Evolutionary conservation across 1,284 basidiomycete species (phyloP), one percentile per base, ranked within the genome.

Genomic region (Tilletiopsis washingtonensis): DNA sequence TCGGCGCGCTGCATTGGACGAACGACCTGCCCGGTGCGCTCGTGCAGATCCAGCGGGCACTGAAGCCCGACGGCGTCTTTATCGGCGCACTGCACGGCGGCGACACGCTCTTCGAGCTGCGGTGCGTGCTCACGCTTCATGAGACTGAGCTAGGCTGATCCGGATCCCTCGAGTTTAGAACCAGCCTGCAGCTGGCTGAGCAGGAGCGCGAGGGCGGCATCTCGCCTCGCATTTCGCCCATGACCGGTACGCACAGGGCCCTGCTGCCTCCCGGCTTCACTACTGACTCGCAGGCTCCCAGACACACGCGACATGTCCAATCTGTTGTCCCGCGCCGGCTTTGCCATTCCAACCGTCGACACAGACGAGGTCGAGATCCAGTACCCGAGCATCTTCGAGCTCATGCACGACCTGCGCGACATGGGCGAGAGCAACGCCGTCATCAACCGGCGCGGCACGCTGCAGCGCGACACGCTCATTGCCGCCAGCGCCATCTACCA

Each of bases 341-440:
- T 98, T 74, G 88, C 86, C 0, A 78, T 96, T 11, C 82, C 96
- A 5, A 97, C 94, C 0, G 88, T 98, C 25, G 94, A 99, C 67
- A 83, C 87, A 39, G 94, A 99, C 70, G 94, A 98, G 76, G 79
- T 99, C 21, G 82, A 82, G 52, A 83, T 97, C 32, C 81, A 81
- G 7, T 99, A 97, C 68, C 94, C 94, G 0, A 86, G 84, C 47
- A 93, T 97, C 80, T 97, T 86, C 84, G 94, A 98, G 74, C 80
- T 99, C 15, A 80, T 98, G 73, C 83, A 91, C 43, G 94, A 99
- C 73, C 75, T 99, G 40, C 80, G 83, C 43, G 84, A 89, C 71
- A 99, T 98, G 94, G 94, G 94, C 40, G 94, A 99, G 74, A 84
- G 82, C 49, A 98, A 96, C 70, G 89, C 91, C 4, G 82, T 94